Percentiles rank a stretch among this genome's conserved stretches.
Evolutionary conservation across 2,329 filamentous ascomycete species (phyloP).

Genomic region (Beauveria medogensis): DNA sequence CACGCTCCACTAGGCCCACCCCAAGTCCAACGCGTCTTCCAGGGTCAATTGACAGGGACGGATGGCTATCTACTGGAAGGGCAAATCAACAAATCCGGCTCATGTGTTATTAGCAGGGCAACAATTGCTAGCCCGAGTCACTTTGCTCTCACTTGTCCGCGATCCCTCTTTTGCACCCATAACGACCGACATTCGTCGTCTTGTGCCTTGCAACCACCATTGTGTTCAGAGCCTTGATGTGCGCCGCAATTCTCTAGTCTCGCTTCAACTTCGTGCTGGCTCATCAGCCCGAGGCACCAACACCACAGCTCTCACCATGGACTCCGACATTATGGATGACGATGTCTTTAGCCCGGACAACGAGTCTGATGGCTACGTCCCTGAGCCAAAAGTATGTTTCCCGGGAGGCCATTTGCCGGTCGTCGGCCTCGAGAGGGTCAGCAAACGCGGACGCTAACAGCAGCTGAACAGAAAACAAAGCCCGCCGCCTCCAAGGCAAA

Average conservation of each 20-base stretch:
- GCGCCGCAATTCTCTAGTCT: neutral
- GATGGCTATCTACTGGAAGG: neutral
- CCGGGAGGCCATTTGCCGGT: conserved; percentile 13
- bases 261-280: neutral
- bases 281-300: neutral
- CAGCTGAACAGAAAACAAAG: conserved; percentile 29
- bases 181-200: neutral
- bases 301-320: conserved; percentile 33
- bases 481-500: conserved; percentile 46
- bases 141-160: neutral
- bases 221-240: neutral
- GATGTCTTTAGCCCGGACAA: conserved; percentile 31
- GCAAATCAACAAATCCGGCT: conserved; percentile 5
- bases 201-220: neutral
- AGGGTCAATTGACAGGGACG: neutral
- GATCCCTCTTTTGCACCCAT: neutral
- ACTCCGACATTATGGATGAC: conserved; percentile 51
- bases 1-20: conserved; percentile 1
- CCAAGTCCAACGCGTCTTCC: conserved; percentile 10
- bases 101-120: neutral
- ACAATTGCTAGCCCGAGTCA: conserved; percentile 1
- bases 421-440: neutral
- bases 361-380: conserved; percentile 34
- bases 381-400: conserved; percentile 27
- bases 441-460: conserved; percentile 28